Evolutionary conservation across 2,329 filamentous ascomycete species (phyloP).

Genomic region (Colletotrichum trifolii): DNA sequence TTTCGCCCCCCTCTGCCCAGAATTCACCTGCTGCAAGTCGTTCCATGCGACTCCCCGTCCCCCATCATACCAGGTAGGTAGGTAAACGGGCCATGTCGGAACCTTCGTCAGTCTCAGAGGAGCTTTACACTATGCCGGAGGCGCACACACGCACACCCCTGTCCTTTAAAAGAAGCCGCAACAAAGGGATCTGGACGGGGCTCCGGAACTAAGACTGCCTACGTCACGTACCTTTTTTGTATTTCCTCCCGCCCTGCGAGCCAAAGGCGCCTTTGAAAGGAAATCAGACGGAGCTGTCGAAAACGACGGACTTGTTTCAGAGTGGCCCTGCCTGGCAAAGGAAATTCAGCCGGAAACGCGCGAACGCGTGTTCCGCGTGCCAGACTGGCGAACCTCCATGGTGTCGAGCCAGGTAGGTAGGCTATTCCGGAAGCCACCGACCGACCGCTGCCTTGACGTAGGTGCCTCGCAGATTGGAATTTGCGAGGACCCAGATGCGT

Average conservation of each 20-base stretch:
- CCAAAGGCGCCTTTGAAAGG: background rate
- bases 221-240: slow-evolving; percentile 4
- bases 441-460: background rate
- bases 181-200: too few relatives aligned
- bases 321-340: background rate
- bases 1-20: background rate
- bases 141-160: background rate
- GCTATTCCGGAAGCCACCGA: background rate
- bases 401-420: background rate
- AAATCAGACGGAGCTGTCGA: slow-evolving; percentile 3
- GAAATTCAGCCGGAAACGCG: slow-evolving; percentile 6
- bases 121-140: background rate
- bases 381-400: slow-evolving; percentile 9
- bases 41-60: slow-evolving; percentile 3
- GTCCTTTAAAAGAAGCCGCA: too few relatives aligned
- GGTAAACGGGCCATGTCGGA: background rate
- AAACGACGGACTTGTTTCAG: slow-evolving; percentile 22
- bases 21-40: slow-evolving; percentile 9
- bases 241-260: background rate
- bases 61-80: too few relatives aligned
- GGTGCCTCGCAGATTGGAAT: background rate
- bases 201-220: slow-evolving; percentile 6
- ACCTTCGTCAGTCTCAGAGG: slow-evolving; percentile 8
- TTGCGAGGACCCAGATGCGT: too few relatives aligned
- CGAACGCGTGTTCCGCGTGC: slow-evolving; percentile 23